Evolutionary conservation across 257 asterid genomes (phyloP).

Genomic region (Jaltomata sinuosa): DNA sequence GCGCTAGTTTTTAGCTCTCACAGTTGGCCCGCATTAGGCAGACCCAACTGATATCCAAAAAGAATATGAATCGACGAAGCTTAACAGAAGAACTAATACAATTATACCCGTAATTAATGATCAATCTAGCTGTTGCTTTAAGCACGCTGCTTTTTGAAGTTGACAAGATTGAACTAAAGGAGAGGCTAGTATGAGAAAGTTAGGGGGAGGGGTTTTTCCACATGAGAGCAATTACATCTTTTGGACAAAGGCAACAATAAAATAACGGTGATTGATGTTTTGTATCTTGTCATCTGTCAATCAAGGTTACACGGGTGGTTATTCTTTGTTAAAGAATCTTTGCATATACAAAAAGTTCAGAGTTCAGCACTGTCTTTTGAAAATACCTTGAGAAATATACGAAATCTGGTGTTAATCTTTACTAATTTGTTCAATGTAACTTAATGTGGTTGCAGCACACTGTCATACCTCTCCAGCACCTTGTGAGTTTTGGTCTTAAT

Average conservation of each 20-base stretch:
- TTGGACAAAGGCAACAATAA: not conserved
- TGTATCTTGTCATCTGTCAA: not conserved
- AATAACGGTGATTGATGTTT: not conserved
- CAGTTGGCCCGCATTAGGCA: not conserved
- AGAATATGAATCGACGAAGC: too few species aligned
- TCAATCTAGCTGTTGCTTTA: not conserved
- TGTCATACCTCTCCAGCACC: constrained; percentile 87
- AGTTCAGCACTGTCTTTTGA: not conserved
- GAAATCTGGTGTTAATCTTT: not conserved
- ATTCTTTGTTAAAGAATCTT: not conserved
- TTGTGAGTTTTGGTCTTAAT: constrained; percentile 72
- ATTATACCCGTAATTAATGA: not conserved
- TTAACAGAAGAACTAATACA: not conserved
- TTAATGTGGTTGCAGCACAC: constrained; percentile 50
- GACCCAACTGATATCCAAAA: not conserved
- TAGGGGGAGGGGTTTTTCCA: too few species aligned
- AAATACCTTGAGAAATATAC: not conserved
- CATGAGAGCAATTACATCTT: not conserved
- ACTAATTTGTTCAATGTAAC: not conserved
- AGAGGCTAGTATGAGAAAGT: too few species aligned
- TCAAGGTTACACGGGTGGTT: not conserved
- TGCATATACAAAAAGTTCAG: not conserved
- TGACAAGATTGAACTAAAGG: too few species aligned
- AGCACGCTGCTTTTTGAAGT: not conserved
- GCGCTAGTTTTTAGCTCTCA: not conserved